These are phyloP conservation scores for Curvularia eragrostidis DNA, from an alignment of 2,329 filamentous ascomycete species.

Conservation along the genomic window DNA sequence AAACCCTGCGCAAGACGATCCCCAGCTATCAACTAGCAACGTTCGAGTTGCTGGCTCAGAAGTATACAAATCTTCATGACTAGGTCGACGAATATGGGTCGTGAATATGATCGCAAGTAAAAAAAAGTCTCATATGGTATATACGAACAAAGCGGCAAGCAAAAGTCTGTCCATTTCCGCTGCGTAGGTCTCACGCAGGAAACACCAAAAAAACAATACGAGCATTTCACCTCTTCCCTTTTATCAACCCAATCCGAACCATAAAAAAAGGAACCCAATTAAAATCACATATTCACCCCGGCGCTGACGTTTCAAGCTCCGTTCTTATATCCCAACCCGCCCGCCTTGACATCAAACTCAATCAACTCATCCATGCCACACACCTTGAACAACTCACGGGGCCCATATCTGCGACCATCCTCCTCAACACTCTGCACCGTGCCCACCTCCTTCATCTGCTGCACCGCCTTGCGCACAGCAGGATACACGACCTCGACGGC, in stretches of 20 bases:
- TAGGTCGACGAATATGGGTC: not conserved
- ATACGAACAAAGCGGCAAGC: not conserved
- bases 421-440: conserved; percentile 46
- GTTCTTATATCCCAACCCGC: conserved; percentile 47
- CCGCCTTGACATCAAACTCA: conserved; percentile 57
- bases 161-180: not conserved
- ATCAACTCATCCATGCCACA: conserved; percentile 61
- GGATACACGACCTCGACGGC: conserved; percentile 45
- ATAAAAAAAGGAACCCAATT: not conserved
- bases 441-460: conserved; percentile 37
- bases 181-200: not conserved
- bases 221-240: not conserved
- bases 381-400: conserved; percentile 59
- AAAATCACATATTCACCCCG: not conserved
- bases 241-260: not conserved
- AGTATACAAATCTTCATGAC: not conserved
- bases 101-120: not conserved
- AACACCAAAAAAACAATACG: not conserved
- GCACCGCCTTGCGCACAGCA: conserved; percentile 38
- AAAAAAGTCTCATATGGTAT: not conserved
- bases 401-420: conserved; percentile 54
- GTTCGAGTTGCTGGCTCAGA: not conserved
- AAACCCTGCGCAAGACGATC: not conserved
- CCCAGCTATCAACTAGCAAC: not conserved
- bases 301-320: conserved; percentile 14